Evolutionary conservation across 1,139 yeast species (phyloP).

Genomic region (Taiozyma sp.): DNA sequence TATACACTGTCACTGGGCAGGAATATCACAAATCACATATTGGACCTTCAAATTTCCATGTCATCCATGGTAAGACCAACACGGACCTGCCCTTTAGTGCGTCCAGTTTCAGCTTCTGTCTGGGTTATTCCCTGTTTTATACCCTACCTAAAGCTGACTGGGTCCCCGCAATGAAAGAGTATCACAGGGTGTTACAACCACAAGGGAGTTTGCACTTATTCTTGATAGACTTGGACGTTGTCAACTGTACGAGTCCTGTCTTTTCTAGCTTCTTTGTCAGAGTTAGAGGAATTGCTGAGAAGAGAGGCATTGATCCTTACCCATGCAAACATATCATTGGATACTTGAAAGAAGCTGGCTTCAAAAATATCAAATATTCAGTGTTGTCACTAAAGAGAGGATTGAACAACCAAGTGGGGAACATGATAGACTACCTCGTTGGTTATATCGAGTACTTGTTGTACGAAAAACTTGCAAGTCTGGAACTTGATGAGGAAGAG

Average conservation of each 20-base stretch:
- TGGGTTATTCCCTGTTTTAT: conserved; percentile 30
- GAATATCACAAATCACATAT: conserved; percentile 8
- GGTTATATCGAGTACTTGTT: conserved; percentile 17
- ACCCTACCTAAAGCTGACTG: conserved; percentile 26
- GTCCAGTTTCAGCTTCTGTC: conserved; percentile 28
- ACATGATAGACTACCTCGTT: conserved; percentile 17
- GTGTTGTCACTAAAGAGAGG: conserved; percentile 19
- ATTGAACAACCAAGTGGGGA: conserved; percentile 15
- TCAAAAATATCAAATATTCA: conserved; percentile 22
- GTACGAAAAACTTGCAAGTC: conserved; percentile 12
- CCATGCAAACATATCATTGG: conserved; percentile 25
- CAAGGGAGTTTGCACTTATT: conserved; percentile 33
- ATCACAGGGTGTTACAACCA: conserved; percentile 33
- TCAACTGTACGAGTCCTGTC: conserved; percentile 19
- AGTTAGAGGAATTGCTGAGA: conserved; percentile 21
- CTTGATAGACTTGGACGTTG: conserved; percentile 25
- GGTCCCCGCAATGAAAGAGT: conserved; percentile 31
- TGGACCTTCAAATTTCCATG: conserved; percentile 21
- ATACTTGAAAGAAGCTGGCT: conserved; percentile 27
- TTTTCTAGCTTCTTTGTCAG: conserved; percentile 22
- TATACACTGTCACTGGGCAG: conserved; percentile 6
- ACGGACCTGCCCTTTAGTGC: conserved; percentile 30
- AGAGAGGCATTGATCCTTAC: conserved; percentile 27
- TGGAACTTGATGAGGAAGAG: conserved; percentile 11
- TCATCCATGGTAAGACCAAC: conserved; percentile 25